Evolutionary conservation across 2,329 filamentous ascomycete genomes (phyloP), one percentile per base, ranked within the genome.

Genomic region (Claviceps maximensis): DNA sequence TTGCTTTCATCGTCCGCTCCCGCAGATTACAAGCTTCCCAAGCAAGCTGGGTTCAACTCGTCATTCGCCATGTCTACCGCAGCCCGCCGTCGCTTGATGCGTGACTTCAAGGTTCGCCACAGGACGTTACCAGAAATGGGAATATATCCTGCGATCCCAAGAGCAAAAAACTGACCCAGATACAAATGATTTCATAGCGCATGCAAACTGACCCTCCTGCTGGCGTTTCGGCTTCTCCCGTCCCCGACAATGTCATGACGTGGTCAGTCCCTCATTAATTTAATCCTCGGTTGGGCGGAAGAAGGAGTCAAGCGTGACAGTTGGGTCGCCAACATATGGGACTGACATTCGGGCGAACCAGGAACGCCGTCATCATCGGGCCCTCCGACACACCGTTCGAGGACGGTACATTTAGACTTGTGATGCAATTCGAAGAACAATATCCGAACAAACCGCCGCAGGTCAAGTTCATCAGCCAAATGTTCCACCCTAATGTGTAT

Each of bases 401-500:
- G 71, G 93, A 98, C 69, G 93, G 93, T 57, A 98, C 93, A 23
- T 98, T 98, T 69, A 80, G 91, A 59, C 83, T 98, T 12, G 90
- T 97, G 50, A 97, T 98, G 91, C 89, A 96, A 66, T 98, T 98
- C 62, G 93, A 97, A 67, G 93, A 98, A 69, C 90, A 95, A 65
- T 98, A 98, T 63, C 93, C 93, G 31, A 98, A 97, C 73, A 97
- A 97, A 69, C 93, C 93, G 5, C 93, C 93, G 0, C 87, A 89
- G 36, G 93, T 97, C 72, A 97, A 97, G 67, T 98, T 98, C 69
- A 95, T 98, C 68, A 95, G 88, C 70, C 83, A 93, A 68, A 98
- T 98, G 93, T 98, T 98, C 70, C 93, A 98, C 63, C 93, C 93
- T 19, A 98, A 98, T 65, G 93, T 98, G 54, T 98, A 98, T 67